These are phyloP conservation scores for Sphaerobolus stellatus DNA, from an alignment of 1,284 basidiomycete genomes.

Conservation along the genomic window DNA sequence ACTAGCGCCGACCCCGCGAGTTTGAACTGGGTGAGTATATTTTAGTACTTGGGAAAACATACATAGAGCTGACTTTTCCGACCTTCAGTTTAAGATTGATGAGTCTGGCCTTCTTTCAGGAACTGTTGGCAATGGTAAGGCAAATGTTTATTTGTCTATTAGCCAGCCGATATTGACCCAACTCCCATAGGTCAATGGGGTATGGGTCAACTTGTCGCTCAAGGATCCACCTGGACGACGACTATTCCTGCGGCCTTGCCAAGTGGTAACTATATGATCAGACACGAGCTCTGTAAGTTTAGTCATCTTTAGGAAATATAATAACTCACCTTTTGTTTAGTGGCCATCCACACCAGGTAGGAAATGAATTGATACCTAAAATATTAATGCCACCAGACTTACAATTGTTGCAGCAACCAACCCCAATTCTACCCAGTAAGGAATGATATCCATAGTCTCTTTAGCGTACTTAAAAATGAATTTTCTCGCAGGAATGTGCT, in stretches of 20 bases:
- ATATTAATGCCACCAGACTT: no score
- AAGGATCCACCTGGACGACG: slow-evolving; percentile 6
- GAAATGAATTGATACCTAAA: background rate
- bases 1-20: slow-evolving; percentile 45
- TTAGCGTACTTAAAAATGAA: background rate
- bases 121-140: slow-evolving; percentile 41
- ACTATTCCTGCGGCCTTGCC: slow-evolving; percentile 11
- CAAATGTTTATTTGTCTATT: background rate
- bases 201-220: slow-evolving; percentile 33
- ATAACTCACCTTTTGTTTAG: background rate
- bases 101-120: slow-evolving; percentile 52
- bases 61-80: slow-evolving; percentile 7
- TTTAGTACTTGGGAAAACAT: background rate
- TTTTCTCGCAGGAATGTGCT: slow-evolving; percentile 15
- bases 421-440: slow-evolving; percentile 19
- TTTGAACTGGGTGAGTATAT: slow-evolving; percentile 46
- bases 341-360: slow-evolving; percentile 4
- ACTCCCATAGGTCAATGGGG: slow-evolving; percentile 26
- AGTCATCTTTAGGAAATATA: background rate
- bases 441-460: background rate
- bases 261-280: slow-evolving; percentile 15
- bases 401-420: background rate
- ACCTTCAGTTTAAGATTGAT: slow-evolving; percentile 45
- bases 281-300: slow-evolving; percentile 10
- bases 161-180: background rate